Evolutionary conservation across 2,329 filamentous ascomycete genomes (phyloP), one percentile per base, ranked within the genome.

Genomic region (Falciphora oryzae): DNA sequence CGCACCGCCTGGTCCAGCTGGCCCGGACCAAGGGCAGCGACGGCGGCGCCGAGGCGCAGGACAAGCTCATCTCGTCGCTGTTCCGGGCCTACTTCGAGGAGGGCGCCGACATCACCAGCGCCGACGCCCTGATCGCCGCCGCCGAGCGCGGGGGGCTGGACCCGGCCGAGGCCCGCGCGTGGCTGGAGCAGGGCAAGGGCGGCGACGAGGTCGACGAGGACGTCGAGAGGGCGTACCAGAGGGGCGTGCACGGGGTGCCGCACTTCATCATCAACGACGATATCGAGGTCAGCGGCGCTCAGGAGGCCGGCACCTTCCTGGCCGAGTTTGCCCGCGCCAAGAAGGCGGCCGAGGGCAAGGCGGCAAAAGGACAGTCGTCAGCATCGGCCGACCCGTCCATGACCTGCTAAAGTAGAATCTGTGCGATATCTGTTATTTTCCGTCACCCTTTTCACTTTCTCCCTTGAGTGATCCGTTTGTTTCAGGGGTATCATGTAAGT

Each of bases 1-100:
- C 89, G 65, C 92, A 96, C 75, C 85, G 92, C 4, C 73, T 94
- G 66, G 83, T 93, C 59, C 86, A 93, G 77, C 81, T 93, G 64
- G 91, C 80, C 75, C 76, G 86, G 81, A 71, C 78, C 73, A 73
- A 76, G 65, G 75, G 71, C 65, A 3, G 2, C 10, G 32, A 35
- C 32, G 32, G 44, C 44, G 44, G n/a, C 38, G 78, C 56, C 32
- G 58, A 53, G 13, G 35, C 35, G 27, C 50, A 69, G 27, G 64
- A 83, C 50, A 76, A 77, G 61, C 81, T 91, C 16, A 81, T 89
- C 29, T 78, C 85, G 69, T 81, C 85, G 69, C 74, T 92, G 50
- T 91, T 92, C 80, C 78, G 78, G 61, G 80, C 84, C 61, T 89
- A 89, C 71, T 90, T 90, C 67, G 86, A 90, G 72, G 77, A 84